Evolutionary conservation across 2,329 filamentous ascomycete species (phyloP).

Genomic region (Trichoderma sp.): DNA sequence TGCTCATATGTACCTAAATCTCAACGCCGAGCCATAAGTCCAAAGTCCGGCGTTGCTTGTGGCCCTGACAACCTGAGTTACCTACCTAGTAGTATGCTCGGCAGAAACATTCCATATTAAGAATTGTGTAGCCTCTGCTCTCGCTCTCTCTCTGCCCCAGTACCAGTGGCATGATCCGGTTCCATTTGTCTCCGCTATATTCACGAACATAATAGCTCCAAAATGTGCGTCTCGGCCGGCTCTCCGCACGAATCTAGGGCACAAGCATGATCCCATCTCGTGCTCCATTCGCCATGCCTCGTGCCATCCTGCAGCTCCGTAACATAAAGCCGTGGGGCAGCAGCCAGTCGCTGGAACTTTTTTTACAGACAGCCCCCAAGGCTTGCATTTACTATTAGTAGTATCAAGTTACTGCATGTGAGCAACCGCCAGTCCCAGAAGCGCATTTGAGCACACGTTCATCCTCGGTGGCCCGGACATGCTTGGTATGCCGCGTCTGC

Average conservation of each 20-base stretch:
- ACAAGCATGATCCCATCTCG: neutral
- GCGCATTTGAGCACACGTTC: neutral
- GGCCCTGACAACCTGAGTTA: too few species aligned
- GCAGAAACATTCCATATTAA: neutral
- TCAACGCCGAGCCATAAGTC: neutral
- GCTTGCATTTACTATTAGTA: neutral
- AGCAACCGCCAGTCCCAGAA: neutral
- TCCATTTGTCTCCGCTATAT: neutral
- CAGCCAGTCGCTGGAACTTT: neutral
- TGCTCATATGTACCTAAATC: neutral
- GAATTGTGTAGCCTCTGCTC: too few species aligned
- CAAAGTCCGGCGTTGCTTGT: neutral
- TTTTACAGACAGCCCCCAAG: too few species aligned
- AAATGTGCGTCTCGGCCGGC: neutral
- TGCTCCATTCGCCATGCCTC: neutral
- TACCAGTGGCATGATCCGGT: neutral
- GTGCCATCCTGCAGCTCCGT: neutral
- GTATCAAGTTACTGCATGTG: neutral
- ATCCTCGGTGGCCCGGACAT: neutral
- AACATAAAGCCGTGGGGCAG: neutral
- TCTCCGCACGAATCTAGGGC: neutral
- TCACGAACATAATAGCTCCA: too few species aligned
- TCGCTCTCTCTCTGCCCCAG: too few species aligned
- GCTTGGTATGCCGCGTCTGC: neutral
- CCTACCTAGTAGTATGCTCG: too few species aligned